These are phyloP conservation scores for Triticum monococcum DNA, from an alignment of 176 grass and related monocot genomes.

Conservation along the genomic window DNA sequence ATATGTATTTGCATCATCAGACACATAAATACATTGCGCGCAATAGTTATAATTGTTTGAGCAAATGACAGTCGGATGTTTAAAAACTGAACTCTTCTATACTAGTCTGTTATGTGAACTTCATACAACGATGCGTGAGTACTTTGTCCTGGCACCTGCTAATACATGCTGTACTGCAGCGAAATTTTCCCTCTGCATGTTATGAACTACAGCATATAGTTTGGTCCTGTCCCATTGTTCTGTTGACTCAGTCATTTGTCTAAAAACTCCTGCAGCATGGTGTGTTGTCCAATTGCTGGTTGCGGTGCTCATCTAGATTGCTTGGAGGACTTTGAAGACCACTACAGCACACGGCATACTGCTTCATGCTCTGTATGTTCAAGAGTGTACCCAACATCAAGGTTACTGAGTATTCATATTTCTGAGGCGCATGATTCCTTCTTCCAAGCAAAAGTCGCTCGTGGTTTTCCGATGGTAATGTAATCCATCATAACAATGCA, in stretches of 20 bases:
- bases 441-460: conserved; percentile 88
- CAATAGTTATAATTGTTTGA: not conserved
- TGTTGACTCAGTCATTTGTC: conserved; percentile 17
- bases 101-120: not conserved
- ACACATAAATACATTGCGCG: not conserved
- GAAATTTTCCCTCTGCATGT: not conserved
- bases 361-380: conserved; percentile 89
- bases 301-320: conserved; percentile 70
- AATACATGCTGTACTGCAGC: not conserved
- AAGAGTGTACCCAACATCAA: conserved; percentile 84
- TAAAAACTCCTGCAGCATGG: conserved; percentile 42
- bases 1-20: not conserved
- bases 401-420: conserved; percentile 80
- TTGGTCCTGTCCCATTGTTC: not conserved
- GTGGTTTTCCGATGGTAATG: conserved; percentile 91
- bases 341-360: conserved; percentile 77
- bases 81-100: not conserved
- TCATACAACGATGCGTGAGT: not conserved
- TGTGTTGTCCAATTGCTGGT: conserved; percentile 88
- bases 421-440: conserved; percentile 96
- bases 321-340: conserved; percentile 85
- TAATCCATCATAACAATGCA: conserved; percentile 2
- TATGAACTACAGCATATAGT: not conserved
- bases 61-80: not conserved
- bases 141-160: not conserved